Evolutionary conservation across 345 rosid species (phyloP), one percentile per base, ranked within the genome.

Genomic region (Ceriops decandra): DNA sequence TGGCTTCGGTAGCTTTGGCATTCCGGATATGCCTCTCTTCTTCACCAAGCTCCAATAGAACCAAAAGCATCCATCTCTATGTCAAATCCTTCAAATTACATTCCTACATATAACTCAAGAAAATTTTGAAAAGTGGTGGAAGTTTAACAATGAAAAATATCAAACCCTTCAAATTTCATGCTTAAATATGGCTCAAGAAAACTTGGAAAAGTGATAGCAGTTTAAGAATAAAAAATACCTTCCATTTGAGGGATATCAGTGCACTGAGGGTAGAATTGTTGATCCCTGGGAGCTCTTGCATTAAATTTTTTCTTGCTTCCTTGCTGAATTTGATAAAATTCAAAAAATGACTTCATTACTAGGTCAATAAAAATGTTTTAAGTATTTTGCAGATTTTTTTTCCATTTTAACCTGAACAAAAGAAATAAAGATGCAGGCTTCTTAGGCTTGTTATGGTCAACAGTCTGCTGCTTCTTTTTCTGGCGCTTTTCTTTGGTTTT

Each of bases 391-490:
- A 0, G 46, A 36, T 2, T 36, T 1, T 36, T 36, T 36, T 24
- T 24, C 26, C 26, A 0, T 9, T 36, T 36, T 59, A 70, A 85
- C 88, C 86, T 79, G 87, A 89, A 91, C 72, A 91, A 46, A 21
- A 95, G 63, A 82, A 77, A 95, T n/a, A 97, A 89, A 46, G 95
- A 87, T 57, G 99, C 96, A 19, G 99, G 96, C 80, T 82, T 93
- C 83, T 87, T 91, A 5, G 99, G 99, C 80, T 79, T 95, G 88
- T 87, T 95, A 2, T 97, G 99, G 52, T 95, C 97, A 59, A 47
- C 77, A 8, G 73, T 76, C 75, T 86, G 85, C 73, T 82, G 81
- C 78, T 87, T 86, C 87, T 91, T 89, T 84, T 86, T 86, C 79
- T 86, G 85, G 38, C 80, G 74, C 1, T 83, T 77, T 72, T 82